Percentiles rank a stretch among this genome's conserved stretches.
Evolutionary conservation across 345 rosid genomes (phyloP).

Genomic region (Pistacia integerrima): DNA sequence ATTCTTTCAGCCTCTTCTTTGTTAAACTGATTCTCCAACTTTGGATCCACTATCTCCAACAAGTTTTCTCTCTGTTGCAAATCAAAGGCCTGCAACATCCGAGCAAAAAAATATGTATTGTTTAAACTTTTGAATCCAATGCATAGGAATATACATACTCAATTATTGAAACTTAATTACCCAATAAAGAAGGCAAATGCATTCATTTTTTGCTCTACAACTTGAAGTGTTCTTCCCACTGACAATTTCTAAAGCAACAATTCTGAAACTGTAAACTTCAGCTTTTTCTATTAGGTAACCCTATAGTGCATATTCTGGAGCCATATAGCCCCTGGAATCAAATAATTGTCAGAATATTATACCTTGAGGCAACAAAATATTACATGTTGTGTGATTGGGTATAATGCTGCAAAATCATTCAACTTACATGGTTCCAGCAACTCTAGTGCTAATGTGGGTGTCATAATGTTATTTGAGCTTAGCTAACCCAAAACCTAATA

Average conservation of each 20-base stretch:
- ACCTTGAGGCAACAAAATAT: too few relatives aligned
- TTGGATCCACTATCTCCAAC: conserved; percentile 16
- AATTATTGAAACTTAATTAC: conserved; percentile 13
- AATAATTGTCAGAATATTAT: background rate
- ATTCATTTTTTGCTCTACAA: conserved; percentile 17
- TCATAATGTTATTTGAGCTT: too few relatives aligned
- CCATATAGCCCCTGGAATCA: too few relatives aligned
- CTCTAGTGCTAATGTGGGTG: too few relatives aligned
- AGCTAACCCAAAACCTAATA: too few relatives aligned
- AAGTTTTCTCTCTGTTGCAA: conserved; percentile 18
- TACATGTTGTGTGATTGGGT: background rate
- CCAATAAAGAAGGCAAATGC: conserved; percentile 39
- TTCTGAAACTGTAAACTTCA: too few relatives aligned
- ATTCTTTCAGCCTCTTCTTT: conserved; percentile 22
- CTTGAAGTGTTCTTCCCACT: background rate
- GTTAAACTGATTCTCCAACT: conserved; percentile 2
- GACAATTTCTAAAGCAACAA: too few relatives aligned
- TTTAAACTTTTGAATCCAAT: too few relatives aligned
- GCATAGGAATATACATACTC: too few relatives aligned
- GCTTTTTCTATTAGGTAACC: too few relatives aligned
- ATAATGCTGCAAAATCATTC: conserved; percentile 21
- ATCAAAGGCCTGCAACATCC: conserved; percentile 1
- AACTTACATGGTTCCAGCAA: conserved; percentile 18
- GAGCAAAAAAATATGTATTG: background rate
- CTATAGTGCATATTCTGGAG: too few relatives aligned